Conservation (phyloP, 768 basidiomycete species). For the Mycena crocata region DNA sequence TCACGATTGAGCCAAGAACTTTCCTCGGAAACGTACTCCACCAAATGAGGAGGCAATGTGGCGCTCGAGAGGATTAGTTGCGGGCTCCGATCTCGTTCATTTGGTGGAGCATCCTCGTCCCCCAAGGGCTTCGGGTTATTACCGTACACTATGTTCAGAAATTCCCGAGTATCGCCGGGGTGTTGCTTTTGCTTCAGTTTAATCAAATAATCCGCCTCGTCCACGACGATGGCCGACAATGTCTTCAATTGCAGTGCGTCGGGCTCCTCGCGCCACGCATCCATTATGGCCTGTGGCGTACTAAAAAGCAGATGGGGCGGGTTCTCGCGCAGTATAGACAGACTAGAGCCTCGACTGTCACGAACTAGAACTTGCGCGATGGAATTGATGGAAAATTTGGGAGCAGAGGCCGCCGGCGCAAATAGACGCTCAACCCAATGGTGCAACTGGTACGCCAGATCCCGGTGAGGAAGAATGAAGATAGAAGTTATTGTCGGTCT, state of each 20-base stretch:
- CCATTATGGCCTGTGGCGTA: constrained; percentile 77
- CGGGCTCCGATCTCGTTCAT: constrained; percentile 44
- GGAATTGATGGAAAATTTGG: constrained; percentile 49
- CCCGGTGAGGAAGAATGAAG: constrained; percentile 78
- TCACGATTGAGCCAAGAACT: constrained; percentile 69
- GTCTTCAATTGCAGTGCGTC: constrained; percentile 56
- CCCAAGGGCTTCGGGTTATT: background rate
- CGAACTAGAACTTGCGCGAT: constrained; percentile 74
- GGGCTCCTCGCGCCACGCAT: constrained; percentile 59
- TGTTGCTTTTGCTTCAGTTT: constrained; percentile 64
- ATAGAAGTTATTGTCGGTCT: constrained; percentile 60
- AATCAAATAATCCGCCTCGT: constrained; percentile 82
- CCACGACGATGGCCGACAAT: constrained; percentile 73
- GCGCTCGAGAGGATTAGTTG: constrained; percentile 80
- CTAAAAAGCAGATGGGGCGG: constrained; percentile 77
- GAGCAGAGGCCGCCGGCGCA: constrained; percentile 41
- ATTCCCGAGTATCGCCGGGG: constrained; percentile 65
- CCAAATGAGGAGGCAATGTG: constrained; percentile 68
- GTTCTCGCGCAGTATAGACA: constrained; percentile 50
- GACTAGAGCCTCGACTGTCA: constrained; percentile 52
- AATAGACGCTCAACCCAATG: constrained; percentile 73
- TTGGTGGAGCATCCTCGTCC: constrained; percentile 28
- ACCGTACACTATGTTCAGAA: constrained; percentile 69
- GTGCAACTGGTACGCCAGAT: constrained; percentile 74
- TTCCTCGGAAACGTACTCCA: constrained; percentile 63